Percentiles rank a stretch among this genome's conserved stretches.
Evolutionary conservation across 148 eudicot species (phyloP).

Genomic region (Nepenthes mirabilis): DNA sequence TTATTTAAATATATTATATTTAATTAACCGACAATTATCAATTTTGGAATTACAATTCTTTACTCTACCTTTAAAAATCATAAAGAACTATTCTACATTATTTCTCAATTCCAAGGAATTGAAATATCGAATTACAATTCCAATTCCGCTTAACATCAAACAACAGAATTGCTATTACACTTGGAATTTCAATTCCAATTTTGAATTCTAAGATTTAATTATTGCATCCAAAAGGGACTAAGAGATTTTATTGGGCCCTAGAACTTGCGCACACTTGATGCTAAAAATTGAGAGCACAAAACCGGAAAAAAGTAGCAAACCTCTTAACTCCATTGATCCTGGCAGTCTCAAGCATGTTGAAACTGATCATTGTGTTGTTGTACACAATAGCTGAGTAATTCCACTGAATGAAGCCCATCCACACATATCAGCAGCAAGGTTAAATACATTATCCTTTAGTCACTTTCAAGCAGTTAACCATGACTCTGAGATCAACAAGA

Average conservation of each 20-base stretch:
- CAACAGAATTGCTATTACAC: too few relatives aligned
- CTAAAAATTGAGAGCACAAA: background rate
- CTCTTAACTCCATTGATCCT: slow-evolving; percentile 44
- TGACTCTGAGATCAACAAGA: slow-evolving; percentile 50
- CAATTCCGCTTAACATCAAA: too few relatives aligned
- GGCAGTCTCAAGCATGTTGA: slow-evolving; percentile 53
- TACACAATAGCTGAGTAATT: slow-evolving; percentile 48
- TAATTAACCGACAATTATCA: too few relatives aligned
- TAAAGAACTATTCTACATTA: too few relatives aligned
- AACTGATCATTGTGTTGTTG: slow-evolving; percentile 51
- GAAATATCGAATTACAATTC: too few relatives aligned
- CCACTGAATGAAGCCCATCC: slow-evolving; percentile 51
- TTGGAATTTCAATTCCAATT: too few relatives aligned
- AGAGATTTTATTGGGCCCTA: background rate
- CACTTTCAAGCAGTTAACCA: slow-evolving; percentile 47
- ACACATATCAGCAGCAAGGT: slow-evolving; percentile 57
- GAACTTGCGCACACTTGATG: background rate
- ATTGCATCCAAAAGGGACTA: background rate
- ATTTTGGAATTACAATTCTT: too few relatives aligned
- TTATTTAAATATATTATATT: too few relatives aligned
- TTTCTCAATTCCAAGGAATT: too few relatives aligned
- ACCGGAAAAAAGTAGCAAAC: slow-evolving; percentile 8
- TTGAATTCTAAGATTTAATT: too few relatives aligned
- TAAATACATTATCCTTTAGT: slow-evolving; percentile 41
- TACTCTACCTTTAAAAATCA: too few relatives aligned